Evolutionary conservation across 176 grass and related monocot species (phyloP), one percentile per base, ranked within the genome.

Genomic region (Canna indica): DNA sequence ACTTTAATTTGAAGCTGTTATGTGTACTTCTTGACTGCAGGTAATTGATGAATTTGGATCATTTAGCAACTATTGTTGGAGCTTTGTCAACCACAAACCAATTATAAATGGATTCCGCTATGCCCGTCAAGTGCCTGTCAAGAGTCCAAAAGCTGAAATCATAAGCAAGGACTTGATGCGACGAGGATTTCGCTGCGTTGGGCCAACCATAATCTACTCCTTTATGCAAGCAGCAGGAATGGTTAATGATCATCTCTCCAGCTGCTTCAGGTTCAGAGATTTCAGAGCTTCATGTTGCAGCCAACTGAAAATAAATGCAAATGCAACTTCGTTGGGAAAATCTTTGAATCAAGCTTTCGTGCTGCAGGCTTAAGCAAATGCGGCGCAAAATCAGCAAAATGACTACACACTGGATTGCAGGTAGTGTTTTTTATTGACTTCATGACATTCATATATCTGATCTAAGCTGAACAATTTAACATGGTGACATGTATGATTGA

Each of bases 161-260:
- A 77, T 91, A 35, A 91, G 84, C 88, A 87, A 82, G 72, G 78
- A 84, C 68, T 16, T 91, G 67, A 87, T 91, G 84, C 78, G 72
- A 10, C 77, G 88, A 75, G 88, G 84, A 4, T 91, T 91, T 75
- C 81, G 44, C 15, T 84, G 81, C 8, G 79, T 91, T 60, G 88
- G 81, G 1, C 78, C 88, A 3, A 91, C 84, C 42, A 80, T 77
- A 14, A 74, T 91, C 41, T 91, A 91, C 76, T 87, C 76, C 9
- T 84, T 84, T 73, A 91, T 91, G 88, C 88, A 91, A 71, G 81
- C 73, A 22, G 5, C 76, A 2, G 84, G 84, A 0, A 91, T 91
- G 0, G 68, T 87, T 24, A 80, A 87, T 66, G 88, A 80, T 79
- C 88, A 91, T 61, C 50, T 87, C 1, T 70, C 25, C 0, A 82